phyloP scores from a whole-genome alignment of 1,139 yeast species.

The Candida sojae region DNA sequence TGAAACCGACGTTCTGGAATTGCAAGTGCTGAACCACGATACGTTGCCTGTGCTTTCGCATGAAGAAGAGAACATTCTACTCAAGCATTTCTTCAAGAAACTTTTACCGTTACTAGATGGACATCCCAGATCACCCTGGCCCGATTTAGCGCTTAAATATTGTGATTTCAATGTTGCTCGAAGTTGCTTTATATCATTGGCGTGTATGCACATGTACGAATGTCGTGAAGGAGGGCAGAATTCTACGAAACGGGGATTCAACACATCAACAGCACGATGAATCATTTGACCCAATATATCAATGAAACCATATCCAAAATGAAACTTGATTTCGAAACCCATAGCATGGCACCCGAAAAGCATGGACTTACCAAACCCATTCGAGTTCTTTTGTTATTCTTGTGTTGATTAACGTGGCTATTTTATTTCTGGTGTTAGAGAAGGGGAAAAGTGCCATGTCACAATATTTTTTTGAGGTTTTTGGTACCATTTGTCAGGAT shows the following conservation, averaged over 20 bases:
- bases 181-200: constrained; percentile 53
- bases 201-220: constrained; percentile 55
- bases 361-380: constrained; percentile 31
- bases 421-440: constrained; percentile 51
- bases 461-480: constrained; percentile 48
- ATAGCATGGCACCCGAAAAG: constrained; percentile 16
- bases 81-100: constrained; percentile 54
- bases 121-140: constrained; percentile 61
- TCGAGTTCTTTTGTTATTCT: constrained; percentile 52
- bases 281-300: constrained; percentile 43
- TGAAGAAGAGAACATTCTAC: constrained; percentile 49
- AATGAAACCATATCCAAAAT: constrained; percentile 10
- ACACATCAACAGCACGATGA: constrained; percentile 55
- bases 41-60: constrained; percentile 15
- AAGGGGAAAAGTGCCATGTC: constrained; percentile 53
- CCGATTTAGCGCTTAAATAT: constrained; percentile 53
- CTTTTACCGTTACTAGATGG: constrained; percentile 54
- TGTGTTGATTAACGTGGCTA: constrained; percentile 51
- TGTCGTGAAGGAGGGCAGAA: constrained; percentile 48
- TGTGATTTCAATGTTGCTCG: constrained; percentile 58
- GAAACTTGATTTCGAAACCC: not conserved
- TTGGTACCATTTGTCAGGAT: constrained; percentile 49
- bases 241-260: constrained; percentile 51
- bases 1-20: not conserved
- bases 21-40: not conserved